These are phyloP conservation scores for Strobilomyces dryophilus DNA, from an alignment of 768 basidiomycete genomes.

Conservation along the genomic window DNA sequence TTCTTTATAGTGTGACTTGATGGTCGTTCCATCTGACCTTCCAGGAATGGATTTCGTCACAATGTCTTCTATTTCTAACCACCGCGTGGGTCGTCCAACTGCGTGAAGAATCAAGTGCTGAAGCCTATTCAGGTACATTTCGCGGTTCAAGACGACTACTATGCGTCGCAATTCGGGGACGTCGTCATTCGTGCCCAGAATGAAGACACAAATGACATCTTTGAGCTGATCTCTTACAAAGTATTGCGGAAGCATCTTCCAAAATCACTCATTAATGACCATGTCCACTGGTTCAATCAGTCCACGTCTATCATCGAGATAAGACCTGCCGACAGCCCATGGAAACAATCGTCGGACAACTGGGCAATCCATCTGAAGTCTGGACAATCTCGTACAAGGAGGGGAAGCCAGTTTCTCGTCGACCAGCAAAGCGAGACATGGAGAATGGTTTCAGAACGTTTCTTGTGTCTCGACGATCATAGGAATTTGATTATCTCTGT, in stretches of 20 bases:
- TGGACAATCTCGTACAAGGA: background rate
- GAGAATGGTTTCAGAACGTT: background rate
- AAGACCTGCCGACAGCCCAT: background rate
- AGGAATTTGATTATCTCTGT: background rate
- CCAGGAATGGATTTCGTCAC: background rate
- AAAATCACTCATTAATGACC: background rate
- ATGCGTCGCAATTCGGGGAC: background rate
- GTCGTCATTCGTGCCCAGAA: background rate
- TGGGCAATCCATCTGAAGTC: background rate
- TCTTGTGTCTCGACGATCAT: background rate
- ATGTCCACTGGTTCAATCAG: background rate
- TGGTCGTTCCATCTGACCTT: background rate
- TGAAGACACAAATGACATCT: background rate
- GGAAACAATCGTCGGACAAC: background rate
- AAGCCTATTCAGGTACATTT: background rate
- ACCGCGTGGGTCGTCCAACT: background rate
- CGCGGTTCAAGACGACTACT: background rate
- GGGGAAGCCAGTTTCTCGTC: background rate
- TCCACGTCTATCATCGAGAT: background rate
- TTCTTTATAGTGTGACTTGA: background rate
- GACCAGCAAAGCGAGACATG: background rate
- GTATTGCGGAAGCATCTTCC: background rate
- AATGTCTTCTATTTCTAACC: background rate
- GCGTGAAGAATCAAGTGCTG: background rate
- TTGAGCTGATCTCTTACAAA: background rate